Conservation (phyloP, 257 asterid genomes). For the Osmanthus fragrans region DNA sequence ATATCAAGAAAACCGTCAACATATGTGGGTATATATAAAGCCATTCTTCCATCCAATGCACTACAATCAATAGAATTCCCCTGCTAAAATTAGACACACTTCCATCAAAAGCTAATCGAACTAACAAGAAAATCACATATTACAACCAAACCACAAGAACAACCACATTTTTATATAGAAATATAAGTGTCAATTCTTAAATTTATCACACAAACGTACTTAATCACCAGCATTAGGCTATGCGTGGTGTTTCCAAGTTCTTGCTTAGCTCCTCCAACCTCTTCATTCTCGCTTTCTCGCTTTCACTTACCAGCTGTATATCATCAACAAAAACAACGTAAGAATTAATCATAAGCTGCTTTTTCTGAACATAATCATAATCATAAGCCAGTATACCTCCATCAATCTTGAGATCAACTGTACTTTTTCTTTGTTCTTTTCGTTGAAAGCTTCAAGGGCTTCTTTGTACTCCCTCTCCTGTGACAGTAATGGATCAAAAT, state of each 20-base stretch:
- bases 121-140: slow-evolving; percentile 20
- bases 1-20: background rate
- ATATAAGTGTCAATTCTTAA: slow-evolving; percentile 20
- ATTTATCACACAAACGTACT: slow-evolving; percentile 24
- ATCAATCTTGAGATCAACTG: slow-evolving; percentile 47
- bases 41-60: background rate
- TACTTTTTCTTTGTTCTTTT: slow-evolving; percentile 56
- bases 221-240: slow-evolving; percentile 12
- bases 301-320: slow-evolving; percentile 54
- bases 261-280: slow-evolving; percentile 70
- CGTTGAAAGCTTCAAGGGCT: slow-evolving; percentile 56
- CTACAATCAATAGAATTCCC: slow-evolving; percentile 14
- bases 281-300: slow-evolving; percentile 57
- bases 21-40: background rate
- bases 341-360: background rate
- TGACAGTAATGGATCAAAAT: background rate
- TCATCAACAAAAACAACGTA: background rate
- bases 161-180: slow-evolving; percentile 17
- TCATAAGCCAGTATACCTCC: slow-evolving; percentile 37
- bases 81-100: slow-evolving; percentile 34
- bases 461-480: slow-evolving; percentile 69
- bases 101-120: slow-evolving; percentile 29
- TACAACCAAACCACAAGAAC: slow-evolving; percentile 21
- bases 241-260: slow-evolving; percentile 35
- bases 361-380: slow-evolving; percentile 13